A percentile compares a stretch with the other conserved stretches of the same genome.
Conservation (phyloP, 164 flowering plant genomes). For the Tetracentron sinense region DNA sequence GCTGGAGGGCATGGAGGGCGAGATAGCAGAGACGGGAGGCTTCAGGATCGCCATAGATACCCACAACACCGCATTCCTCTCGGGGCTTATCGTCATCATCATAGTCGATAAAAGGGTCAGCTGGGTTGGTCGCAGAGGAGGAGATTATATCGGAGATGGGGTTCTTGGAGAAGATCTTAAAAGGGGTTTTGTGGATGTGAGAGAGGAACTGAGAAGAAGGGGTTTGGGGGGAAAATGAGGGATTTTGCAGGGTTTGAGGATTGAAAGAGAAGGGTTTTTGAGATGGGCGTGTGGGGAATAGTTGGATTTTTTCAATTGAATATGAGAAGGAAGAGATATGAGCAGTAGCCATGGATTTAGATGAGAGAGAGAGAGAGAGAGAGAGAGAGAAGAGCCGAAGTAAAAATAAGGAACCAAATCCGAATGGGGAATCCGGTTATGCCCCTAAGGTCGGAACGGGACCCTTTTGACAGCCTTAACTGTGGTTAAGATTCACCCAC, state of each 20-base stretch:
- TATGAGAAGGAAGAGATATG: slow-evolving; percentile 25
- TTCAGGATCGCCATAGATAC: slow-evolving; percentile 88
- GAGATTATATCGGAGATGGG: slow-evolving; percentile 15
- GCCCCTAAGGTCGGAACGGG: too few relatives aligned
- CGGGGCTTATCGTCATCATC: slow-evolving; percentile 61
- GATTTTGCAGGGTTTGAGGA: slow-evolving; percentile 30
- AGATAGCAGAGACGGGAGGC: slow-evolving; percentile 81
- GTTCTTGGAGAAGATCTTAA: slow-evolving; percentile 15
- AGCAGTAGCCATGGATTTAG: slow-evolving; percentile 26
- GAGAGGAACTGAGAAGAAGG: slow-evolving; percentile 8
- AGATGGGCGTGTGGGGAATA: slow-evolving; percentile 9
- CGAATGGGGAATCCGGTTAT: too few relatives aligned
- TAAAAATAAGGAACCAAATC: too few relatives aligned
- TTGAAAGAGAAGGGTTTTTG: slow-evolving; percentile 2
- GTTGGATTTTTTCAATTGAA: slow-evolving; percentile 10
- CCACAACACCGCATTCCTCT: slow-evolving; percentile 96
- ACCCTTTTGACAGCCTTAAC: too few relatives aligned
- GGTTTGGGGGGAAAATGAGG: slow-evolving; percentile 18
- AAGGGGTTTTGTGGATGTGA: slow-evolving; percentile 15
- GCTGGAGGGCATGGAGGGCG: slow-evolving; percentile 91
- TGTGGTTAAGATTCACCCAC: too few relatives aligned
- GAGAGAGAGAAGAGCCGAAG: too few relatives aligned
- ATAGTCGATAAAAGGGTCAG: background rate
- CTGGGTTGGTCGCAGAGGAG: slow-evolving; percentile 3
- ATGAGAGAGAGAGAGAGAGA: background rate